Conservation (phyloP, 148 eudicot species). For the Spergularia marina region DNA sequence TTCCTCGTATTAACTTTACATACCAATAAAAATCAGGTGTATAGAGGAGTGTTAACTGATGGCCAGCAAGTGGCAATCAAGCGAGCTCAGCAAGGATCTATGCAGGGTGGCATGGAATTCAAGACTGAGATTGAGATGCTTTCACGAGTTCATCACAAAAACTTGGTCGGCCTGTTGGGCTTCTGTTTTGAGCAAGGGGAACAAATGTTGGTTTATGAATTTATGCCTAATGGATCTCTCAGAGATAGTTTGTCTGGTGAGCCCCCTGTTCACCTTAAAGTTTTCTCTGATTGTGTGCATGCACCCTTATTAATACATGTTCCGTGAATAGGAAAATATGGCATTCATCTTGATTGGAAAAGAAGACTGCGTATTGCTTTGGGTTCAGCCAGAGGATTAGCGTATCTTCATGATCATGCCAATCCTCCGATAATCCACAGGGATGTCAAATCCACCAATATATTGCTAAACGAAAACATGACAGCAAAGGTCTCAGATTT, state of each 20-base stretch:
- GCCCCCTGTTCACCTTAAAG: neutral
- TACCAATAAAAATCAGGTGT: slow-evolving; percentile 50
- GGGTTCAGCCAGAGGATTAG: slow-evolving; percentile 89
- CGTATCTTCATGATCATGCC: slow-evolving; percentile 90
- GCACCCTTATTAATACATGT: neutral
- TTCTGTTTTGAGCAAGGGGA: slow-evolving; percentile 91
- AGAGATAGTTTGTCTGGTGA: slow-evolving; percentile 77
- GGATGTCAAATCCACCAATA: slow-evolving; percentile 89
- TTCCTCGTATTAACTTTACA: neutral
- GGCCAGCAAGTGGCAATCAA: slow-evolving; percentile 82
- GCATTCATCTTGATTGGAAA: slow-evolving; percentile 84
- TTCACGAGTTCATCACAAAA: slow-evolving; percentile 95
- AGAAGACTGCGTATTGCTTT: slow-evolving; percentile 77
- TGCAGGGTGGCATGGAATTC: slow-evolving; percentile 87
- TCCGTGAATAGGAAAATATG: slow-evolving; percentile 56
- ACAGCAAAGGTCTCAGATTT: slow-evolving; percentile 93
- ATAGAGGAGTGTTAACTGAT: slow-evolving; percentile 61
- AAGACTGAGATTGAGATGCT: slow-evolving; percentile 95
- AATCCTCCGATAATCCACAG: slow-evolving; percentile 92
- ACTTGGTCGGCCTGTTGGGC: slow-evolving; percentile 74
- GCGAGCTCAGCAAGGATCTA: slow-evolving; percentile 78
- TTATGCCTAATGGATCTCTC: slow-evolving; percentile 83
- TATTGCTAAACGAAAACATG: slow-evolving; percentile 73
- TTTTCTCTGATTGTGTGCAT: neutral
- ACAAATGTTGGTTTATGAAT: slow-evolving; percentile 90